phyloP scores from a whole-genome alignment of 2,329 filamentous ascomycete species.

The Grosmannia clavigera region DNA sequence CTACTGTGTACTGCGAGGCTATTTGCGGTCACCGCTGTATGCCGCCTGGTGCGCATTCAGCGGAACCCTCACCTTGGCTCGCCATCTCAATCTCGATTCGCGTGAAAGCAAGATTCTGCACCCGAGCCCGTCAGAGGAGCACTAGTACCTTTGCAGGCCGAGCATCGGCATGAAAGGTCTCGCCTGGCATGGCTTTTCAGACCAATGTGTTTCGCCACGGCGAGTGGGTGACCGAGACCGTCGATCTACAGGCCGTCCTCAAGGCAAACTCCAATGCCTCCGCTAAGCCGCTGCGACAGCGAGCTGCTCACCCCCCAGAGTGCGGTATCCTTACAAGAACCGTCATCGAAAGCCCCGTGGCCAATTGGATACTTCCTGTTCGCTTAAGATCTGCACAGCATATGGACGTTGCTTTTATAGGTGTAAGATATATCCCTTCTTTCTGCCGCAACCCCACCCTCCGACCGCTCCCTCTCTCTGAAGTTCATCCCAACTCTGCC shows the following conservation, averaged over 20 bases:
- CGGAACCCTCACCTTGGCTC: neutral
- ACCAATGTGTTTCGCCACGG: slow-evolving; percentile 41
- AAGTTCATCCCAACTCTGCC: neutral
- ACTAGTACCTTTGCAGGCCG: neutral
- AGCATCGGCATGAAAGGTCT: neutral
- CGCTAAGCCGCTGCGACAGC: slow-evolving; percentile 19
- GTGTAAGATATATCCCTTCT: slow-evolving; percentile 35
- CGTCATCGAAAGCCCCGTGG: slow-evolving; percentile 60
- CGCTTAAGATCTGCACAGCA: slow-evolving; percentile 54
- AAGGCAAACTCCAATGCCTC: slow-evolving; percentile 20
- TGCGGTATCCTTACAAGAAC: slow-evolving; percentile 71
- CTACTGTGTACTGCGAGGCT: neutral
- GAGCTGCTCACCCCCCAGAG: slow-evolving; percentile 29
- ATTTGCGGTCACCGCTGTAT: neutral
- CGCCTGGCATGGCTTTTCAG: slow-evolving; percentile 35
- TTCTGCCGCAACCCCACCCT: neutral
- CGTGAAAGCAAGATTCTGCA: neutral
- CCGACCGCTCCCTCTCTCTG: neutral
- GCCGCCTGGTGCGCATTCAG: neutral
- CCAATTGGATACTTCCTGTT: slow-evolving; percentile 69
- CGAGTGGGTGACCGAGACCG: slow-evolving; percentile 43
- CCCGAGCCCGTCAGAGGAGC: neutral
- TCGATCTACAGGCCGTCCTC: slow-evolving; percentile 31
- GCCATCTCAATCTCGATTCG: neutral
- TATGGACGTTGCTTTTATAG: slow-evolving; percentile 80